These are phyloP conservation scores for Pueraria montana DNA, from an alignment of 306 rosid genomes.

Conservation along the genomic window DNA sequence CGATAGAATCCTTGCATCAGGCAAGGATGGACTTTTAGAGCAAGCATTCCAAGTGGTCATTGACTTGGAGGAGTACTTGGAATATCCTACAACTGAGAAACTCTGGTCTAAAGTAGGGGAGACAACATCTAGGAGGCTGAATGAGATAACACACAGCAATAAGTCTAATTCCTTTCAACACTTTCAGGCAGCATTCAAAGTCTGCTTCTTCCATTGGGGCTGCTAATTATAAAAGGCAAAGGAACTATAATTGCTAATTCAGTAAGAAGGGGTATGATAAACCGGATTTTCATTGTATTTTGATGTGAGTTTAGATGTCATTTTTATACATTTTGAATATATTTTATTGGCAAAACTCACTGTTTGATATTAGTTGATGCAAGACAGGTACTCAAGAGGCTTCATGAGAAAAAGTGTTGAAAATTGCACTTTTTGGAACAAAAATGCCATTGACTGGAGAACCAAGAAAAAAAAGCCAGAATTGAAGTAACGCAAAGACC, in stretches of 20 bases:
- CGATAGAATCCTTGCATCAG: not conserved
- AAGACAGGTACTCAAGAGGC: no score
- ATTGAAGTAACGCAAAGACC: no score
- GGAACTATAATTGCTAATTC: slow-evolving; percentile 7
- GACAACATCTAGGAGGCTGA: slow-evolving; percentile 18
- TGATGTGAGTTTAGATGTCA: no score
- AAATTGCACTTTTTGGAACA: no score
- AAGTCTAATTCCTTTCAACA: not conserved
- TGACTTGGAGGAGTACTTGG: slow-evolving; percentile 1
- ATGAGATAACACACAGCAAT: not conserved
- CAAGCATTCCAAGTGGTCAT: not conserved
- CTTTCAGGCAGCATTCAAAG: not conserved
- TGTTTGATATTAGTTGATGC: no score
- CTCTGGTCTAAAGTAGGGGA: not conserved
- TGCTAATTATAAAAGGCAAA: not conserved
- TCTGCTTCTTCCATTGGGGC: not conserved
- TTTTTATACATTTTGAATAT: no score
- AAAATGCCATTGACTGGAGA: no score
- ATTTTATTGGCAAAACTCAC: no score
- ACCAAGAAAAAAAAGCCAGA: no score
- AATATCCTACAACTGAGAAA: slow-evolving; percentile 22
- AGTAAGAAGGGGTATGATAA: slow-evolving; percentile 15
- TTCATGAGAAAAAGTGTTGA: no score
- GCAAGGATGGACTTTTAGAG: not conserved
- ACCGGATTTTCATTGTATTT: no score